Base-by-base conservation (phyloP, 2,329 filamentous ascomycete species). In the Aspergillus sp. region DNA sequence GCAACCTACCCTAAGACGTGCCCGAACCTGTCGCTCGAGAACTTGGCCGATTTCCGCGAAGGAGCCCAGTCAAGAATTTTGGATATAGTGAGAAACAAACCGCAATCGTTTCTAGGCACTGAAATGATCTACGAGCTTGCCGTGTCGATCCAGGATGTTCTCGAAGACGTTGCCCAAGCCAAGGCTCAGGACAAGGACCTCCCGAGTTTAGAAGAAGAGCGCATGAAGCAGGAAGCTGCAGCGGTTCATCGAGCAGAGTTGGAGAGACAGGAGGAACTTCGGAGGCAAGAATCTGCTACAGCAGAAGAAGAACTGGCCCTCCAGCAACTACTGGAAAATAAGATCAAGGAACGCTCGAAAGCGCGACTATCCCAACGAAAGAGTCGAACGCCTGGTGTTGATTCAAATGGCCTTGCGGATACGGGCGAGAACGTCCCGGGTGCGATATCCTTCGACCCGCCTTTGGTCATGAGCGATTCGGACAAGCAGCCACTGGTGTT, bases 1-100 rank as follows among this genome's bases (percentile, higher is more conserved):
- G 86, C 89, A 5, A 94, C 90, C 0, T 97, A 97, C 64, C 93
- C 91, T 3, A 94, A 88, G 62, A 86, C 88, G 1, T 72, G 82
- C 1, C 90, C 90, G 1, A 71, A 88, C 7, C 69, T 95, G 9
- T 81, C 77, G 4, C 62, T 94, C 40, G 83, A 86, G 53, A 75
- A 82, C 46, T 71, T 81, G 38, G 73, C 75, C 28, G 75, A 78
- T 40, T 72, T 95, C 46, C 81, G 82, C 39, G 83, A 85, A 56
- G 82, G 79, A 45, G 87, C 85, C 1, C 76, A 79, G 48, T 84
- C 81, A 61, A 85, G 84, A 58, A 77, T 94, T 10, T 76, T 83
- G 59, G 76, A 80, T 46, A 75, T 94, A 30, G 72, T 90, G 7
- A 78, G 80, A 52, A 80, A 79, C 3, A 80, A 86, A 42, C 82